Conservation (phyloP, 2,329 filamentous ascomycete species). For the Sporothrix sp. region DNA sequence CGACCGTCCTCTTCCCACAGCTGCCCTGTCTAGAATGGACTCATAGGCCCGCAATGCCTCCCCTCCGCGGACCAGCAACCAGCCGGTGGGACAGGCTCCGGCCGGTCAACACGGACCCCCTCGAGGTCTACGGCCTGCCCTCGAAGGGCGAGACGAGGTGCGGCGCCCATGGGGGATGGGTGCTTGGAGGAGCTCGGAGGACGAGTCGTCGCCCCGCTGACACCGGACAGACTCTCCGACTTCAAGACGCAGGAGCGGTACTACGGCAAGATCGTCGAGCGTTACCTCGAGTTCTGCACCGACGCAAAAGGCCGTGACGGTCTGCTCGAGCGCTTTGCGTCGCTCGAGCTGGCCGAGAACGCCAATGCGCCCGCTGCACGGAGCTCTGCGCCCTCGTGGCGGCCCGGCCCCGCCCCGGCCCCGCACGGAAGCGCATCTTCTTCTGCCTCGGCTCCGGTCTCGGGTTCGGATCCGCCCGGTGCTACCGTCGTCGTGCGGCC, state of each 20-base stretch:
- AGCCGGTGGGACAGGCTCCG: slow-evolving; percentile 62
- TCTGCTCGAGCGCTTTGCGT: slow-evolving; percentile 65
- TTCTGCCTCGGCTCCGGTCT: too few species aligned
- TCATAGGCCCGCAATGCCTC: slow-evolving; percentile 15
- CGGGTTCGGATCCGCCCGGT: too few species aligned
- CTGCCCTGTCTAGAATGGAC: slow-evolving; percentile 9
- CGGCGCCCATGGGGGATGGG: neutral
- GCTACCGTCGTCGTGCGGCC: neutral
- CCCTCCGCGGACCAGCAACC: slow-evolving; percentile 30
- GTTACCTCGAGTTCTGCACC: slow-evolving; percentile 84
- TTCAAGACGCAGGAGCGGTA: slow-evolving; percentile 73
- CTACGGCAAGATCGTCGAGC: slow-evolving; percentile 77
- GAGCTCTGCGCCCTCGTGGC: too few species aligned
- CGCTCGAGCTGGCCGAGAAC: slow-evolving; percentile 36
- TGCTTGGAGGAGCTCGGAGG: neutral
- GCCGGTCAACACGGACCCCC: slow-evolving; percentile 62
- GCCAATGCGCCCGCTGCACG: neutral
- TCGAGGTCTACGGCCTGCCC: slow-evolving; percentile 74
- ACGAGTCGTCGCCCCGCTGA: neutral
- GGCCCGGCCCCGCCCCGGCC: too few species aligned
- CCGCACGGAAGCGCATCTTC: neutral
- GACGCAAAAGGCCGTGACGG: slow-evolving; percentile 60
- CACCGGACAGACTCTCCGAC: slow-evolving; percentile 51
- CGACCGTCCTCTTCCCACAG: neutral
- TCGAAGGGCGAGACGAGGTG: slow-evolving; percentile 88